Base-by-base conservation (phyloP, 2,329 filamentous ascomycete genomes). In the Aureobasidium sp. region DNA sequence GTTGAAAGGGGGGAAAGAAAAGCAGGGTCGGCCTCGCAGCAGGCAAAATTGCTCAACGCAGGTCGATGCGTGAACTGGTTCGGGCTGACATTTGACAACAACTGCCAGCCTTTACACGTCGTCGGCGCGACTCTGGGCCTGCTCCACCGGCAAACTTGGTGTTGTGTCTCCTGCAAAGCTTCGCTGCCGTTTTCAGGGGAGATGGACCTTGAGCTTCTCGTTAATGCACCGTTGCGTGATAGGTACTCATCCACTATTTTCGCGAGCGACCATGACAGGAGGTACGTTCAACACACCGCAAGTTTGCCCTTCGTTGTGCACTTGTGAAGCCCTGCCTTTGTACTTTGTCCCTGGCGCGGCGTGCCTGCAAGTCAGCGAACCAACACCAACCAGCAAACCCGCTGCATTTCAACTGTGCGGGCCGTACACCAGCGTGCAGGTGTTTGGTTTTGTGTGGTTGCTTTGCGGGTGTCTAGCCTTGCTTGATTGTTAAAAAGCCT, bases 321-420 rank as follows among this genome's bases (percentile, higher is more conserved):
- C 22, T 56, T 44, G 52, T 45, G 53, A 34, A 31, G 39, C 53
- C 53, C 41, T 44, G 53, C 25, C 27, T 36, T 57, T 44, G 39
- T 57, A 17, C 17, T n/a, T 42, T 57, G 41, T 57, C 53, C 53
- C 53, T 57, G 39, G 20, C 52, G 36, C 36, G 15, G 37, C 25
- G 6, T n/a, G 5, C 42, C 39, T 57, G 53, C 53, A 57, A 36
- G 53, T 44, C 53, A 45, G 25, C 36, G n/a, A 45, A 44, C 41
- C 27, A 25, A 11, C 12, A 27, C 12, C 27, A 15, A 29, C 11
- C 41, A 57, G 53, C 27, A 44, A 6, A 45, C 53, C 45, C 53
- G 53, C 53, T 57, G 53, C 53, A 34, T 45, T n/a, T 36, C 39
- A 57, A 57, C 53, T 57, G 53, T 22, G 39, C 53, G 53, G 53